Evolutionary conservation across 1,284 basidiomycete species (phyloP).

Genomic region (Papiliotrema laurentii): DNA sequence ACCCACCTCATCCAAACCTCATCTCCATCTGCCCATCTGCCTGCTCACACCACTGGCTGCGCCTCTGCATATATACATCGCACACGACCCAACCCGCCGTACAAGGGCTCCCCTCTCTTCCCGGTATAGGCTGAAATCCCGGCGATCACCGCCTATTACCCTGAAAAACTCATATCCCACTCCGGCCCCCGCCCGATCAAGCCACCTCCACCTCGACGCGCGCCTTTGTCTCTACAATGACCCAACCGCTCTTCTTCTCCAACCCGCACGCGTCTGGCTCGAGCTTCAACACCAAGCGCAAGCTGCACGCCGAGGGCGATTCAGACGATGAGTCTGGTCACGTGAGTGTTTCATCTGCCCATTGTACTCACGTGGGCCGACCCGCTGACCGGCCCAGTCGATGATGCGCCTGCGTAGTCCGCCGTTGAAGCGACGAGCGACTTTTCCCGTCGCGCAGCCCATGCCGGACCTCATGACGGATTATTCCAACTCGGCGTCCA

Average conservation of each 20-base stretch:
- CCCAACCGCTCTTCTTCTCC: conserved; percentile 15
- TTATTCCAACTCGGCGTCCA: conserved; percentile 27
- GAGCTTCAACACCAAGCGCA: conserved; percentile 38
- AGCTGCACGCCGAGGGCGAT: conserved; percentile 17
- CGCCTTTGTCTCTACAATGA: conserved; percentile 12
- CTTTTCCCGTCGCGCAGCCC: conserved; percentile 8
- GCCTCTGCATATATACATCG: no score
- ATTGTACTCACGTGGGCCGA: background rate
- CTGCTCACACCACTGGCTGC: no score
- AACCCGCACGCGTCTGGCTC: conserved; percentile 22
- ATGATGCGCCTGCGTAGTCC: conserved; percentile 23
- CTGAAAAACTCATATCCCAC: background rate
- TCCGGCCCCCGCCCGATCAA: background rate
- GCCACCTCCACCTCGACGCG: background rate
- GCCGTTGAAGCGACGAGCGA: conserved; percentile 15
- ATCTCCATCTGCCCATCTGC: no score
- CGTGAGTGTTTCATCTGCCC: conserved; percentile 12
- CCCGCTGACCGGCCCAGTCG: background rate
- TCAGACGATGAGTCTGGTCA: conserved; percentile 20
- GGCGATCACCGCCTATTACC: background rate
- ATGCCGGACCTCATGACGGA: conserved; percentile 38
- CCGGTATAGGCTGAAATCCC: no score
- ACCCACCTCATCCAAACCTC: no score
- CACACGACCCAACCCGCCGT: no score
- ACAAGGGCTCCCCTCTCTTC: no score